Base-by-base conservation (phyloP, 257 asterid genomes). In the Petunia secreta region DNA sequence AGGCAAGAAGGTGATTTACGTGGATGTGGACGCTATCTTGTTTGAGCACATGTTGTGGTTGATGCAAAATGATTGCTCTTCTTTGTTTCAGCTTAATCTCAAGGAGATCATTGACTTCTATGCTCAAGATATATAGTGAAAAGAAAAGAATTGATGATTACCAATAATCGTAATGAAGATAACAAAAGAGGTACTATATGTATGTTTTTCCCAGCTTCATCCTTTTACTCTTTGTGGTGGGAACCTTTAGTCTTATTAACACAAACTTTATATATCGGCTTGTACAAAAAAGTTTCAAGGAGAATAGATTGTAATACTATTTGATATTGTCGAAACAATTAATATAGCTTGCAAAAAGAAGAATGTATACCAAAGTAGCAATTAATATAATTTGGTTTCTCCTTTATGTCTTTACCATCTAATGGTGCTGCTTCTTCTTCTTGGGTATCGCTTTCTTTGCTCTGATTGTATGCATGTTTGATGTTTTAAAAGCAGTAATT, bases 1-100 rank as follows among this genome's bases (percentile, higher is more conserved):
- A n/a, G 67, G 43, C 1, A 79, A 85, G 46, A 83, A 87, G 59
- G 83, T 85, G 14, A 81, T 87, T n/a, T 83, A 67, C 57, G 88
- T 83, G 65, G 87, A 85, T 64, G 87, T 87, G 14, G 90, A 87
- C 81, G 87, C 88, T 34, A 85, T 87, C 55, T 83, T 85, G 85
- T 87, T 85, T 60, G 90, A 87, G 75, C 90, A 87, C 55, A 81
- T 87, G 87, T 34, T 87, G 62, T 87, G 90, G 90, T 58, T 87
- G 68, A 83, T 87, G 90, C 77, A 84, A 54, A 87, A 87, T 79
- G 90, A 87, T 77, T 83, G 83, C 14, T 85, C 89, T 81, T 87
- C 90, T 58, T 83, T 85, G 71, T 81, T 83, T 77, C 79, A 87
- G 81, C 89, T 87, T 41, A 87, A 87, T 62, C 87, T 87, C 43